Base-by-base conservation (phyloP, 2,329 filamentous ascomycete genomes). In the Verticillium alfalfae region DNA sequence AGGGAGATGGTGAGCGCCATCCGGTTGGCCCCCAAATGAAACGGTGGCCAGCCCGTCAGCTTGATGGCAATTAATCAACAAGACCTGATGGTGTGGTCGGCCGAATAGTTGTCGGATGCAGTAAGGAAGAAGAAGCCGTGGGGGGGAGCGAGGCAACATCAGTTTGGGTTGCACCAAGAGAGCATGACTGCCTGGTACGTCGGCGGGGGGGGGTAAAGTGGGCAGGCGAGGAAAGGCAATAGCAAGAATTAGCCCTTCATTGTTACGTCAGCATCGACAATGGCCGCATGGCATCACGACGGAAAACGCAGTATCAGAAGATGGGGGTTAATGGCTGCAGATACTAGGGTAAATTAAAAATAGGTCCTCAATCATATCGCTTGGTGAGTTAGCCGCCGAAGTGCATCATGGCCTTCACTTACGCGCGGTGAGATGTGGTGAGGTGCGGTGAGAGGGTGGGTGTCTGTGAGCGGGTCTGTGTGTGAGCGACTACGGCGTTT, bases 261-360 rank as follows among this genome's bases (percentile, higher is more conserved):
- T 15, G 56, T 37, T 57, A 49, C n/a, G 45, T 49, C 18, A 49
- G 45, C 45, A 49, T 18, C 13, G 45, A 49, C 45, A 9, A 18
- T n/a, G n/a, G 16, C 34, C 18, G 18, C 10, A 45, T 58, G 31
- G 49, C 45, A 61, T 61, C n/a, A 59, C 49, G 58, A 62, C 26
- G 58, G 26, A n/a, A 16, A 45, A 55, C 41, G 58, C 45, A 60
- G 60, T 49, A 41, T 61, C 22, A 34, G 12, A 34, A 52, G 31
- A 22, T 55, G 45, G 57, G 64, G 64, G 62, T 41, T 57, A 61
- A 61, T 54, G 61, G n/a, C 22, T 37, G 62, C 60, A 54, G 34
- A 67, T 69, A 65, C 60, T 61, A 71, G 69, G 65, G 66, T 68
- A 71, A 74, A 72, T 70, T 70, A 75, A 73, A 74, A 75, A 75